Percentiles rank a stretch among this genome's conserved stretches.
Conservation (phyloP, 2,329 filamentous ascomycete species). For the Colletotrichum sp. region DNA sequence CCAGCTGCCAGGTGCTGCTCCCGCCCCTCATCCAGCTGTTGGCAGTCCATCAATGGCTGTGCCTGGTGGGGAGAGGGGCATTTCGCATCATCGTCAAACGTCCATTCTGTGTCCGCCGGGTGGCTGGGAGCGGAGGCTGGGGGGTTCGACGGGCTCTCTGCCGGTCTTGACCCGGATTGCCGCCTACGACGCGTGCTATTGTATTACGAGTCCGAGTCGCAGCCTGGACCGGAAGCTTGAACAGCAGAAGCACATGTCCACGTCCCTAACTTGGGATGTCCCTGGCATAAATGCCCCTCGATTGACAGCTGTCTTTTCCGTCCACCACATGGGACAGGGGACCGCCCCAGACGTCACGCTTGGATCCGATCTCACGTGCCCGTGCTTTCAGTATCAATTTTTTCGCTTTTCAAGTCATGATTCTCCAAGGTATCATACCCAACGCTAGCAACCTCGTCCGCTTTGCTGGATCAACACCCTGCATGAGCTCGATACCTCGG, state of each 20-base stretch:
- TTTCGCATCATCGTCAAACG: background rate
- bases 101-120: background rate
- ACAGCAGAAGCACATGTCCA: background rate
- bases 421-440: background rate
- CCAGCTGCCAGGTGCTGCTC: background rate
- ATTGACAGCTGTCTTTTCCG: slow-evolving; percentile 11
- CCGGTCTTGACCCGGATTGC: background rate
- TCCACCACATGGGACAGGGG: background rate
- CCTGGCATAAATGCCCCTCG: background rate
- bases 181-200: background rate
- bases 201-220: background rate
- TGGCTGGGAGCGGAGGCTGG: slow-evolving; percentile 3
- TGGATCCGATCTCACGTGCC: background rate
- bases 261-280: background rate
- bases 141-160: background rate
- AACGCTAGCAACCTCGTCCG: background rate
- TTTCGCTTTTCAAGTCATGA: background rate
- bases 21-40: background rate
- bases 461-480: background rate
- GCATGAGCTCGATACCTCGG: background rate
- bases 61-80: background rate
- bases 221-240: background rate
- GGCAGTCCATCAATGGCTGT: background rate
- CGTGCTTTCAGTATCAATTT: background rate
- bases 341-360: background rate